Percentiles rank a stretch among this genome's conserved stretches.
phyloP scores from a whole-genome alignment of 129 eudicot species.

The Pulicaria dysenterica region DNA sequence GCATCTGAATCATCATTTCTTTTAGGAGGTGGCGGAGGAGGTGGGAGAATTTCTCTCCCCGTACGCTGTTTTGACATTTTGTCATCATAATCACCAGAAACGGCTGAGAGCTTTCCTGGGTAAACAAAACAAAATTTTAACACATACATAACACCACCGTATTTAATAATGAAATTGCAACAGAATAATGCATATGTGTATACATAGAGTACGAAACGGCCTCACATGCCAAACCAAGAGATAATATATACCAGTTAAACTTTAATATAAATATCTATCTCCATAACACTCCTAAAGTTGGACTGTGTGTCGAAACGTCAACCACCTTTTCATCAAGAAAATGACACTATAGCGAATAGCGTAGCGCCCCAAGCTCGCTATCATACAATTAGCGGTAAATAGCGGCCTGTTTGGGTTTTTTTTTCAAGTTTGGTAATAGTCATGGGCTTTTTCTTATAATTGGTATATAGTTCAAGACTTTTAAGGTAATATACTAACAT shows the following conservation, averaged over 20 bases:
- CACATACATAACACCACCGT: not conserved
- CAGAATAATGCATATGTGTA: slow-evolving; percentile 2
- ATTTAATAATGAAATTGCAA: slow-evolving; percentile 17
- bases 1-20: slow-evolving; percentile 42
- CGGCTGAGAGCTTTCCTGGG: slow-evolving; percentile 61
- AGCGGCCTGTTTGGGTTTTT: no score
- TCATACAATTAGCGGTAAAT: no score
- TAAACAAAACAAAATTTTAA: not conserved
- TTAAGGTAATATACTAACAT: no score
- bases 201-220: slow-evolving; percentile 6
- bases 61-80: slow-evolving; percentile 49
- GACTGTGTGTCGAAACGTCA: not conserved
- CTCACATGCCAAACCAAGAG: not conserved
- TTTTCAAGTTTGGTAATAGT: no score
- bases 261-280: not conserved
- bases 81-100: slow-evolving; percentile 56
- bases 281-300: slow-evolving; percentile 2
- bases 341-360: no score
- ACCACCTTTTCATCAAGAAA: slow-evolving; percentile 1
- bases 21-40: slow-evolving; percentile 82
- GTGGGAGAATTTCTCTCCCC: slow-evolving; percentile 66
- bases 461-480: no score
- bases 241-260: not conserved
- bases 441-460: no score
- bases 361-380: no score